Percentiles rank a stretch among this genome's conserved stretches.
phyloP scores from a whole-genome alignment of 2,329 filamentous ascomycete genomes.

The Hymenoscyphus fructigenus region DNA sequence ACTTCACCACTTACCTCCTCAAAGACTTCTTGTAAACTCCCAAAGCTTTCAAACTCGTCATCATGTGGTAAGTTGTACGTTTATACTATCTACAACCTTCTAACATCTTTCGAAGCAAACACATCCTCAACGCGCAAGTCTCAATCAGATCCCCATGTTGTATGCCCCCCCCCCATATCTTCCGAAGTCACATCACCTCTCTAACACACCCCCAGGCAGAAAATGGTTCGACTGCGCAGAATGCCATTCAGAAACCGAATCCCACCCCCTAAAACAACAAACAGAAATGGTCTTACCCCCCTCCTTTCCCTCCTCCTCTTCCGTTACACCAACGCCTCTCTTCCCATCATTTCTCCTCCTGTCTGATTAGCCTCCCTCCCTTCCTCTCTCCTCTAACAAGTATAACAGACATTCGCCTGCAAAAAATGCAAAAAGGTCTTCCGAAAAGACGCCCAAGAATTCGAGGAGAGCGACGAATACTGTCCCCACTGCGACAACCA shows the following conservation, averaged over 20 bases:
- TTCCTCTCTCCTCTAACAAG: background rate
- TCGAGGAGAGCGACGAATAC: slow-evolving; percentile 97
- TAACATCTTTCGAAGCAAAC: slow-evolving; percentile 69
- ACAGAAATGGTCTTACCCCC: slow-evolving; percentile 68
- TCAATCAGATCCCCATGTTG: slow-evolving; percentile 94
- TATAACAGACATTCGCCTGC: slow-evolving; percentile 71
- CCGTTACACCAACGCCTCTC: too few relatives aligned
- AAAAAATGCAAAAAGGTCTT: slow-evolving; percentile 99
- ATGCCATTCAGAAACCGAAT: slow-evolving; percentile 82
- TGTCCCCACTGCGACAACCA: slow-evolving; percentile 99
- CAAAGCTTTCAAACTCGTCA: too few relatives aligned
- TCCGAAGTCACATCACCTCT: background rate
- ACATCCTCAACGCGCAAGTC: slow-evolving; percentile 97
- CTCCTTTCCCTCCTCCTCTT: slow-evolving; percentile 11
- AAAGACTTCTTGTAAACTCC: too few relatives aligned
- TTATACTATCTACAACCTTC: background rate
- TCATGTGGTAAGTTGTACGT: slow-evolving; percentile 33
- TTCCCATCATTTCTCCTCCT: too few relatives aligned
- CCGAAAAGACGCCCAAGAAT: slow-evolving; percentile 87
- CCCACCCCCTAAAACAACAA: slow-evolving; percentile 72
- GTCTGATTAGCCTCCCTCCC: too few relatives aligned
- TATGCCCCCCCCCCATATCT: slow-evolving; percentile 41
- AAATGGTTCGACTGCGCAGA: slow-evolving; percentile 99
- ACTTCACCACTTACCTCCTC: too few relatives aligned
- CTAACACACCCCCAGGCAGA: slow-evolving; percentile 53